Evolutionary conservation across 2,329 filamentous ascomycete genomes (phyloP).

Genomic region (Fusarium paranaense): DNA sequence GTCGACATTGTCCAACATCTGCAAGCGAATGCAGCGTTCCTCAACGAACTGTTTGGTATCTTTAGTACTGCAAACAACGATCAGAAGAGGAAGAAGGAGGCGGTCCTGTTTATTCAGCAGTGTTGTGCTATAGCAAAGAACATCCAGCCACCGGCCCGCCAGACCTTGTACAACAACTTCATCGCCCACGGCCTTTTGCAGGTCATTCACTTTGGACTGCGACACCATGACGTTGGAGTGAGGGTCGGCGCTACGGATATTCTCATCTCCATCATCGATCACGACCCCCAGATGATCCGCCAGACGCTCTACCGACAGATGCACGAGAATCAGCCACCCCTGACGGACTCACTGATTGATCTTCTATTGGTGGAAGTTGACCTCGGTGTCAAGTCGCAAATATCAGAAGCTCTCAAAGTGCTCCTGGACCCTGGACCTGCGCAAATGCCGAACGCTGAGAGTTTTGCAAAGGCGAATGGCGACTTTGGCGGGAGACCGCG

Average conservation of each 20-base stretch:
- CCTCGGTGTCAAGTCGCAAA: conserved; percentile 92
- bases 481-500: conserved; percentile 78
- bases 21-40: conserved; percentile 81
- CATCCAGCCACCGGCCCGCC: conserved; percentile 84
- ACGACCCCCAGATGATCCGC: conserved; percentile 94
- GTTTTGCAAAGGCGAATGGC: conserved; percentile 71
- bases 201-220: conserved; percentile 92
- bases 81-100: conserved; percentile 86
- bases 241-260: conserved; percentile 95
- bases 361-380: conserved; percentile 91
- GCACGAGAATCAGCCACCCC: conserved; percentile 83
- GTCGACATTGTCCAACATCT: conserved; percentile 97
- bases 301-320: conserved; percentile 93
- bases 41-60: conserved; percentile 88
- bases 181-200: conserved; percentile 86
- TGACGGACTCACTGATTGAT: conserved; percentile 94
- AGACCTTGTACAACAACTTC: conserved; percentile 89
- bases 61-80: conserved; percentile 76
- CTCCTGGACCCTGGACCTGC: conserved; percentile 78
- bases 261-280: conserved; percentile 92
- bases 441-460: conserved; percentile 61
- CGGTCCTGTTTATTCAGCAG: conserved; percentile 95
- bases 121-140: conserved; percentile 96
- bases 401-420: conserved; percentile 95
- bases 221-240: conserved; percentile 84